phyloP scores from a whole-genome alignment of 306 rosid species.

The Acmispon strigosus region DNA sequence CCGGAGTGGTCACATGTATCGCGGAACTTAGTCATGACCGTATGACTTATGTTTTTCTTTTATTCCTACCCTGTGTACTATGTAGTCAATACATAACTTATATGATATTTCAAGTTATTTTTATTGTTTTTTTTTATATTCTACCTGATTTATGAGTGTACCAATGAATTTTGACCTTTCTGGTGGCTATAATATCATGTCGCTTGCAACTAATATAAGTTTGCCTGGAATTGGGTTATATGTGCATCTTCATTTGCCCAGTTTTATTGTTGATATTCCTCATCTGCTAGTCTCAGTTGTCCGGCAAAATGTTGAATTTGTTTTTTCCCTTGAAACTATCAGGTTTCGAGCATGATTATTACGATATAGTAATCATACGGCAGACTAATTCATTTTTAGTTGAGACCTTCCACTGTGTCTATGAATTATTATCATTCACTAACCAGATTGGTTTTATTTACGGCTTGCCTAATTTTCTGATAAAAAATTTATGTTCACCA shows the following conservation, averaged over 20 bases:
- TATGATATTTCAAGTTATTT: neutral
- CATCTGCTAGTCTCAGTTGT: neutral
- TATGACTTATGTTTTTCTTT: neutral
- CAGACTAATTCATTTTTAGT: neutral
- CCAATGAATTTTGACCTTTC: neutral
- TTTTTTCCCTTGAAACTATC: neutral
- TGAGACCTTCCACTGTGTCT: neutral
- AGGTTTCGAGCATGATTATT: neutral
- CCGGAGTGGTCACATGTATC: neutral
- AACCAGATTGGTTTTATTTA: constrained; percentile 3
- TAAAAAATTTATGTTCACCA: constrained; percentile 16
- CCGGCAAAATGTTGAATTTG: neutral
- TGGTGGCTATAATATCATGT: neutral
- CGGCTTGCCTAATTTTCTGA: constrained; percentile 13
- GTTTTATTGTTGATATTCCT: neutral
- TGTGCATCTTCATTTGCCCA: neutral
- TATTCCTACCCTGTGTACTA: neutral
- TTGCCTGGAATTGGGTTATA: constrained; percentile 1
- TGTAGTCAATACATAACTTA: neutral
- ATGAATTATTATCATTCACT: neutral
- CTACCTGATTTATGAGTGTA: neutral
- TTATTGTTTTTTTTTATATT: neutral
- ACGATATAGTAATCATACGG: neutral
- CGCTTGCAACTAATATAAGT: neutral
- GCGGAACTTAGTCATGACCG: neutral